Evolutionary conservation across 2,329 filamentous ascomycete genomes (phyloP).

Genomic region (Paraconiothyrium sp.): DNA sequence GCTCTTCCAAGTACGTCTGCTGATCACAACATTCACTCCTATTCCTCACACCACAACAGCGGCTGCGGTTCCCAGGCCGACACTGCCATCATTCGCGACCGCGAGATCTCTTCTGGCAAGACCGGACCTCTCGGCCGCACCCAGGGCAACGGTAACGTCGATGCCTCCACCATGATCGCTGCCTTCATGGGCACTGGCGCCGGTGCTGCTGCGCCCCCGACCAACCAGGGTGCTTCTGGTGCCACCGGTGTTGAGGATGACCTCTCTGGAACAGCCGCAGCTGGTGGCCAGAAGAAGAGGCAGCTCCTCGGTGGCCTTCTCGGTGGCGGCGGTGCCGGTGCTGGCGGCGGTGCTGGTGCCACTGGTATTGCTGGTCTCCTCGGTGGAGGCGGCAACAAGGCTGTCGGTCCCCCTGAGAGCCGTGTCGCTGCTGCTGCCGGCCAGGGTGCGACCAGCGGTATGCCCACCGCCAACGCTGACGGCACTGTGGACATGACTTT

Average conservation of each 20-base stretch:
- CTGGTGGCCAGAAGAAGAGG: constrained; percentile 35
- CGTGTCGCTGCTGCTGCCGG: constrained; percentile 66
- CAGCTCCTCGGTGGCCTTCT: constrained; percentile 46
- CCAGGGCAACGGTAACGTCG: constrained; percentile 68
- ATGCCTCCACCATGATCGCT: constrained; percentile 66
- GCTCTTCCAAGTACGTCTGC: constrained; percentile 56
- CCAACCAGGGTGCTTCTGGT: constrained; percentile 42
- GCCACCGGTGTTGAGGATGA: constrained; percentile 47
- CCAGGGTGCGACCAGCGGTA: constrained; percentile 61
- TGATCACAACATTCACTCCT: neutral
- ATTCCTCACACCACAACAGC: constrained; percentile 31
- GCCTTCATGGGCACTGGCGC: constrained; percentile 64
- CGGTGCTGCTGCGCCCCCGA: constrained; percentile 37
- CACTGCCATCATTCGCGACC: constrained; percentile 72
- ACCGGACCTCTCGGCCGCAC: constrained; percentile 71
- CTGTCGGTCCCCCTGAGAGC: constrained; percentile 59
- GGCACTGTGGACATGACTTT: constrained; percentile 71
- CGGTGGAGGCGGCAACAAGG: constrained; percentile 58
- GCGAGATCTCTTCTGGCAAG: constrained; percentile 64
- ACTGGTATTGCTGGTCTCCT: constrained; percentile 43
- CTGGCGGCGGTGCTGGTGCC: constrained; percentile 26
- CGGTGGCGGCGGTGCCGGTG: constrained; percentile 35
- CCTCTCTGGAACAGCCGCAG: constrained; percentile 25
- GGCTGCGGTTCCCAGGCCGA: constrained; percentile 72
- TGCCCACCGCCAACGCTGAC: constrained; percentile 69